A percentile compares a stretch with the other conserved stretches of the same genome.
Conservation (phyloP, 2,329 filamentous ascomycete genomes). For the Colletotrichum chlorophyti region DNA sequence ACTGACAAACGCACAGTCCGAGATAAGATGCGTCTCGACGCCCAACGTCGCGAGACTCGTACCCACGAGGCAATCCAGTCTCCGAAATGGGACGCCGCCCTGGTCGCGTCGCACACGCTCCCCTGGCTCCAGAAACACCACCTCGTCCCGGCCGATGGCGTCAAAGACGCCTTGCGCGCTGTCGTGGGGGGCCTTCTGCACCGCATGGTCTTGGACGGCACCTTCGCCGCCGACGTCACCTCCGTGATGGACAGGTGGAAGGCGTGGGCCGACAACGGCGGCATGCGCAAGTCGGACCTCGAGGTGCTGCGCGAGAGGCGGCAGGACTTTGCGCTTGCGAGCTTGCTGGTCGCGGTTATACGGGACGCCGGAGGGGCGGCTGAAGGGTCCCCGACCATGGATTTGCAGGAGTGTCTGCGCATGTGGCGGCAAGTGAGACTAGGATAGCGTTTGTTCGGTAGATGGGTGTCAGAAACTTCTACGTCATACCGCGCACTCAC, state of each 20-base stretch:
- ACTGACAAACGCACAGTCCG: conserved; percentile 41
- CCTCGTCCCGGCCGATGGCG: conserved; percentile 25
- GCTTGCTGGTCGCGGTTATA: conserved; percentile 55
- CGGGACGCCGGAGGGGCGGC: conserved; percentile 50
- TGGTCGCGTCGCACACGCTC: conserved; percentile 52
- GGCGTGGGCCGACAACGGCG: conserved; percentile 61
- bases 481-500: no score
- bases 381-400: conserved; percentile 56
- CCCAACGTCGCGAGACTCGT: conserved; percentile 52
- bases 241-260: conserved; percentile 55
- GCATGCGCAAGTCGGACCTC: conserved; percentile 56
- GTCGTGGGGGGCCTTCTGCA: conserved; percentile 55
- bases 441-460: conserved; percentile 44
- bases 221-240: conserved; percentile 48
- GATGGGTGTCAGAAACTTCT: no score
- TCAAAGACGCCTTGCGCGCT: conserved; percentile 41
- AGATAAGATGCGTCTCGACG: conserved; percentile 45
- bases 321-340: conserved; percentile 54
- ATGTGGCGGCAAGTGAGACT: conserved; percentile 61
- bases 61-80: conserved; percentile 59
- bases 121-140: conserved; percentile 45
- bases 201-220: conserved; percentile 57
- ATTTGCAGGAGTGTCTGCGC: conserved; percentile 61
- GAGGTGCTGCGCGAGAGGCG: conserved; percentile 42
- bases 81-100: conserved; percentile 57